Evolutionary conservation across 768 basidiomycete species (phyloP), one percentile per base, ranked within the genome.

Genomic region (Sporobolomyces phaffii): DNA sequence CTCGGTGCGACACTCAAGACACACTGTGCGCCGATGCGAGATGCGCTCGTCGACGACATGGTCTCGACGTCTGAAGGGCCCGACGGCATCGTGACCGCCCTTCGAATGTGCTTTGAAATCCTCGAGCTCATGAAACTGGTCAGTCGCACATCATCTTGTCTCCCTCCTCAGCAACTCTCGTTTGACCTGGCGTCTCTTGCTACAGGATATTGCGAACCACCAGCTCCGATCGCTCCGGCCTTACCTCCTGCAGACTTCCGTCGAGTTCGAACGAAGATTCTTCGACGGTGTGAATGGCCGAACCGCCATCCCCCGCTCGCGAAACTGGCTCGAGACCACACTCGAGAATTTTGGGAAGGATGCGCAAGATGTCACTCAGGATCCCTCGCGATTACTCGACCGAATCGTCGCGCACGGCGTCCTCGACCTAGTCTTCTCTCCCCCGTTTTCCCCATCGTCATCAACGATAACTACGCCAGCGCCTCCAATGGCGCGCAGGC

Each of bases 71-170:
- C 61, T 34, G 66, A 72, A 53, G 67, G 53, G 84, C 11, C 6
- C 4, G 85, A 76, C 81, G 82, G 14, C 69, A 86, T 87, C 13
- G 84, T 90, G 51, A 82, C 80, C 62, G 89, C 90, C 11, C 82
- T 93, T 64, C 81, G 87, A 67, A 82, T 86, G 82, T 90, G 90
- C 79, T 84, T 92, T 76, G 91, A 93, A 75, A 86, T 94, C 68
- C 81, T 93, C 43, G 92, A 94, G 79, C 83, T 93, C 65, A 94
- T 96, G 92, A 93, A 93, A 81, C 82, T 96, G 74, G 91, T 89
- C 75, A 75, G 89, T 84, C 47, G n/a, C 61, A 69, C 41, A 22
- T 51, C 13, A 20, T 24, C 29, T 26, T 24, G 62, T 40, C 66
- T 68, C 72, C 57, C 71, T 51, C 26, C 2, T 13, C 34, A 17